A percentile compares a stretch with the other conserved stretches of the same genome.
Evolutionary conservation across 2,329 filamentous ascomycete genomes (phyloP).

Genomic region (Intubia oerlemansii): DNA sequence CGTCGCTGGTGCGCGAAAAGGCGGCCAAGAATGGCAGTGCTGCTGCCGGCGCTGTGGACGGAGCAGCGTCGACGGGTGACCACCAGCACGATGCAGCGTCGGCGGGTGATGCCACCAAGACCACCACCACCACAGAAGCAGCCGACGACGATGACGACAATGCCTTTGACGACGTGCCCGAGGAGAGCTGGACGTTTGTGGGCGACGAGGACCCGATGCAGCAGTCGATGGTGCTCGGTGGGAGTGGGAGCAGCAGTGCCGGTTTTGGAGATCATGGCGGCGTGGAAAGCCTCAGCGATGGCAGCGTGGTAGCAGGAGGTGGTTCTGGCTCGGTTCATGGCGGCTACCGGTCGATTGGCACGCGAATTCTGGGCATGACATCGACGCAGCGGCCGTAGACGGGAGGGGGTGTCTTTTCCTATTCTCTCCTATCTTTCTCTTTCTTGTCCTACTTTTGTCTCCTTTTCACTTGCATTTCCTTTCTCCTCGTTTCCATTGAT

Average conservation of each 20-base stretch:
- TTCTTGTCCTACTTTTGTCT: neutral
- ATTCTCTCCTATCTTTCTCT: neutral
- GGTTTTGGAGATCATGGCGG: no score
- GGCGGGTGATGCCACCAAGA: slow-evolving; percentile 20
- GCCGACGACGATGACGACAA: slow-evolving; percentile 16
- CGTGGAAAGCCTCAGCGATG: no score
- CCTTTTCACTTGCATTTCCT: neutral
- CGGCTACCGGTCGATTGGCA: slow-evolving; percentile 3
- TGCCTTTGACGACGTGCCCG: slow-evolving; percentile 39
- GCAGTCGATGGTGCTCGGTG: slow-evolving; percentile 5
- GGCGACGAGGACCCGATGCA: slow-evolving; percentile 20
- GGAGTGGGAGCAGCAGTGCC: no score
- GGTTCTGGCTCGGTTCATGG: no score
- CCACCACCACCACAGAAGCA: slow-evolving; percentile 14
- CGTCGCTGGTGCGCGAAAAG: slow-evolving; percentile 53
- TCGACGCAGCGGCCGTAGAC: no score
- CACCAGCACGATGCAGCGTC: slow-evolving; percentile 14
- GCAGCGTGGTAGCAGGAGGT: no score
- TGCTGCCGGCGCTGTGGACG: neutral
- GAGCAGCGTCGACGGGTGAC: neutral
- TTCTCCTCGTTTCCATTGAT: neutral
- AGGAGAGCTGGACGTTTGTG: slow-evolving; percentile 84
- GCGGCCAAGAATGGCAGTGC: slow-evolving; percentile 24
- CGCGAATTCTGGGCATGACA: slow-evolving; percentile 2
- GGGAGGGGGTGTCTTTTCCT: neutral